Evolutionary conservation across 371 early-diverging fungal species (phyloP), one percentile per base, ranked within the genome.

Genomic region (Neoconidiobolus thromboides): DNA sequence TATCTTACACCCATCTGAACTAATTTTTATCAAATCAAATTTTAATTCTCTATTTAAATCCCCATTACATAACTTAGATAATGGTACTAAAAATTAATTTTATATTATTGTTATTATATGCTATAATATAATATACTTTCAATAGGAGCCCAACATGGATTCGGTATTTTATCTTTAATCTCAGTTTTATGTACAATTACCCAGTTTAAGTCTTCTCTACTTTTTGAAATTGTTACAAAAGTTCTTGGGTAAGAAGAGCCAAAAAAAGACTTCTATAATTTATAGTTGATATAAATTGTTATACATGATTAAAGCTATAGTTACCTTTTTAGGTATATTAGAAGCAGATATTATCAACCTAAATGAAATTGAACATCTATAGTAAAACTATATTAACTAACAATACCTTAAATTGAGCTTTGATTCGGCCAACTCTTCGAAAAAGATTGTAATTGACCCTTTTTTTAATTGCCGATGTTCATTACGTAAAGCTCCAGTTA

Each of bases 371-470:
- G 46, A 14, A 49, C 10, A 49, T 49, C 4, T 26, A 12, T 12
- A 49, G 14, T 49, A 49, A 14, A 10, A 4, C 4, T 49, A 49
- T 26, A 14, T 14, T 14, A 12, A 49, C 14, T 49, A 14, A 49
- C 49, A 49, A 49, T 49, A 26, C 26, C 0, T 26, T 26, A 49
- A 14, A 26, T 49, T 49, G 61, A 62, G 65, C 26, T 67, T 66
- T 65, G 60, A 65, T 67, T 65, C 55, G 52, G 57, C 62, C 49
- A 65, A 50, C 50, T 48, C 42, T 60, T 48, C 60, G 5, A 47
- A 15, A 39, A 40, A 12, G 36, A 40, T 15, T 12, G 37, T 58
- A 26, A 49, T 60, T 1, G 50, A 10, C 2, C 42, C 46, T 12
- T 49, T 49, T 41, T 38, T 47, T 46, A 60, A 42, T 7, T 39